These are phyloP conservation scores for Arthrobotrys entomopaga DNA, from an alignment of 2,329 filamentous ascomycete genomes.

Conservation along the genomic window DNA sequence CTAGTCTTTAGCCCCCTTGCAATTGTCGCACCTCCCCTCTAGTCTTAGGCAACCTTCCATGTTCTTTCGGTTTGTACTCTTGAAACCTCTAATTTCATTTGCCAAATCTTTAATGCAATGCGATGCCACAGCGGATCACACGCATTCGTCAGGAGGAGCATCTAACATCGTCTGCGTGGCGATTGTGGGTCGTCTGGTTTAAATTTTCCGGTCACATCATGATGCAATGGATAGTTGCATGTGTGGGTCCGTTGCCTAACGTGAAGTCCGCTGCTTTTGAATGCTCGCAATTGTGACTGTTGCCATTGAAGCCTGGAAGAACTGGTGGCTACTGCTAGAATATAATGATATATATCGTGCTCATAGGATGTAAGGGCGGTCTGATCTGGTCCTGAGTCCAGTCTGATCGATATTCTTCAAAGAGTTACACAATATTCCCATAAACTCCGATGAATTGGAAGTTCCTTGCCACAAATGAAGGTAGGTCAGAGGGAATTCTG, in stretches of 20 bases:
- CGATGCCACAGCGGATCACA: conserved; percentile 16
- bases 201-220: background rate
- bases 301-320: too few relatives aligned
- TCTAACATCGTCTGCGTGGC: background rate
- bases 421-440: conserved; percentile 25
- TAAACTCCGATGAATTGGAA: conserved; percentile 16
- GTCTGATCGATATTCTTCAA: too few relatives aligned
- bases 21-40: conserved; percentile 23
- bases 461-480: conserved; percentile 24
- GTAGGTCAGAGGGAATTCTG: conserved; percentile 4
- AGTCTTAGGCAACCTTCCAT: too few relatives aligned
- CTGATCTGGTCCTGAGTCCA: background rate
- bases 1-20: background rate
- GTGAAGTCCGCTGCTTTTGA: too few relatives aligned
- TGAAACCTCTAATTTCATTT: conserved; percentile 22
- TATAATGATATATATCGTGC: too few relatives aligned
- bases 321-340: too few relatives aligned
- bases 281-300: too few relatives aligned
- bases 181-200: background rate
- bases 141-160: conserved; percentile 11
- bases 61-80: conserved; percentile 9
- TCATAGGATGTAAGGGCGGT: background rate
- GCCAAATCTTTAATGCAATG: conserved; percentile 28
- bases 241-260: too few relatives aligned
- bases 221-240: too few relatives aligned